These are phyloP conservation scores for Amanita rubescens DNA, from an alignment of 768 basidiomycete species.

Conservation along the genomic window DNA sequence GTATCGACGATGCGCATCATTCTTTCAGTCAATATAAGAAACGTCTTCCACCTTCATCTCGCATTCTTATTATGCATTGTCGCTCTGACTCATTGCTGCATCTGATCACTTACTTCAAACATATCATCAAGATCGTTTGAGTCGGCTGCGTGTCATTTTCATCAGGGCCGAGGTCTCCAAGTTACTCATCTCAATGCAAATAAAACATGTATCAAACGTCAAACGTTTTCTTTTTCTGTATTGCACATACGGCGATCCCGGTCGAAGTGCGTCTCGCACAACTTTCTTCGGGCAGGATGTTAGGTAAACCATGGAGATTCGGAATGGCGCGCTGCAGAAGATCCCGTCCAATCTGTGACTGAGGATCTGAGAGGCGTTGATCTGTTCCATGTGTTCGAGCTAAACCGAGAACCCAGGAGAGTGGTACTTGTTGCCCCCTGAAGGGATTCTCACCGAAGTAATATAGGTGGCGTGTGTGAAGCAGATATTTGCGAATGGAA, in stretches of 20 bases:
- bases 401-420: conserved; percentile 3
- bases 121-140: background rate
- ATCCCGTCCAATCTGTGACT: background rate
- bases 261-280: background rate
- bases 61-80: background rate
- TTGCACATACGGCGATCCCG: background rate
- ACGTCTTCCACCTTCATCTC: no score
- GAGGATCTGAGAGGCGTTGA: background rate
- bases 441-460: conserved; percentile 71
- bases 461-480: conserved; percentile 81
- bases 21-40: no score
- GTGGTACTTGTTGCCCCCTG: conserved; percentile 38
- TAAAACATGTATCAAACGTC: background rate
- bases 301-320: background rate
- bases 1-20: no score
- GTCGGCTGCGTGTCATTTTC: background rate
- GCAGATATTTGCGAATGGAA: conserved; percentile 44
- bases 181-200: conserved; percentile 2
- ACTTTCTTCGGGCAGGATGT: background rate
- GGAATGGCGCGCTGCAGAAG: background rate
- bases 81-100: background rate
- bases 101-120: background rate
- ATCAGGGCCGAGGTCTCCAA: background rate
- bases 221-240: background rate
- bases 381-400: conserved; percentile 2